Evolutionary conservation across 116 monocot species (phyloP), one percentile per base, ranked within the genome.

Genomic region (Posidonia oceanica): DNA sequence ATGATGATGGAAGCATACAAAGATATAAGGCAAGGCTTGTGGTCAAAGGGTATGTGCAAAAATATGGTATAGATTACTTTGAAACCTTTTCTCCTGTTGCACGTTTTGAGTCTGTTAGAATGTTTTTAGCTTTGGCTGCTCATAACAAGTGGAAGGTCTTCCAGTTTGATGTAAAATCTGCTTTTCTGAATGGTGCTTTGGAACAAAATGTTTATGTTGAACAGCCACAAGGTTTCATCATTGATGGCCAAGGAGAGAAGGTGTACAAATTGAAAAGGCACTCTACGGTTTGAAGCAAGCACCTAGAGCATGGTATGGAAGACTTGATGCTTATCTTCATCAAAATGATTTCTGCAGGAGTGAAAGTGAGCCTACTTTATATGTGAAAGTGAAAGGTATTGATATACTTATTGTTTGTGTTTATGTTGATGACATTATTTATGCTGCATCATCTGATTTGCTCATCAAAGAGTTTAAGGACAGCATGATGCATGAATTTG

Each of bases 271-370:
- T 74, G 4, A 72, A 72, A 16, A 74, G 20, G 40, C 44, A 39
- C 56, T 68, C n/a, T 75, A 75, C n/a, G 67, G 18, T 4, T 56
- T 77, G 7, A 77, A 71, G 48, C 64, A 71, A 64, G 64, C 65
- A 7, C 71, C 44, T 36, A 40, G 71, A 55, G 65, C 42, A 42
- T 42, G 42, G 8, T 42, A 42, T 42, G 42, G 0, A 42, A 42
- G 42, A 42, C 42, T 42, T 42, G 42, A 42, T 42, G 8, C 42
- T 42, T 42, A 42, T 42, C 42, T 42, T 42, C 42, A 42, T 42
- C 42, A 2, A 42, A 42, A 42, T 42, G 42, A 42, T 42, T 42
- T 42, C 3, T 42, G 42, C 3, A 42, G 8, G 3, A 42, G 42
- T 42, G 42, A 42, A 42, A 42, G 42, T 42, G 8, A 42, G 42